Conservation (phyloP, 371 early-diverging fungal species). For the Enteropsectra breve region DNA sequence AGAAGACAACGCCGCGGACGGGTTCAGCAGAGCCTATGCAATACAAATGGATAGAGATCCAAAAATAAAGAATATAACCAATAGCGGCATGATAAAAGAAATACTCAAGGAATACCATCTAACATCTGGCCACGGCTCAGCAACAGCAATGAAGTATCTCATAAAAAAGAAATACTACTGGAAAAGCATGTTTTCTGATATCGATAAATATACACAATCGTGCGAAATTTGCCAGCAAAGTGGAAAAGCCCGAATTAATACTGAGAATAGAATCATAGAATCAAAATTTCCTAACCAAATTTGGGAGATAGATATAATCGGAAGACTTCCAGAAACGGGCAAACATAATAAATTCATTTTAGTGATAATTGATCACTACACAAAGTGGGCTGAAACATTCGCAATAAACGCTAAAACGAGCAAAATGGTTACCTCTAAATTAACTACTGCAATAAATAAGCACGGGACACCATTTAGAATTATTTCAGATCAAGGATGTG, state of each 20-base stretch:
- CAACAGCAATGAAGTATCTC: neutral
- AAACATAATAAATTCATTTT: conserved; percentile 8
- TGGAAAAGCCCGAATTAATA: neutral
- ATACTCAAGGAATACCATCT: conserved; percentile 18
- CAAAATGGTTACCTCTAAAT: neutral
- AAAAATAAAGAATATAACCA: neutral
- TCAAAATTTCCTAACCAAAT: neutral
- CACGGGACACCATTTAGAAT: neutral
- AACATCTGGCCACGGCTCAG: neutral
- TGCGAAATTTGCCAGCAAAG: neutral
- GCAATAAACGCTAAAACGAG: conserved; percentile 1
- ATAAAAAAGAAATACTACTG: neutral
- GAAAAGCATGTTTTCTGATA: neutral
- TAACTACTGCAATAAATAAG: neutral
- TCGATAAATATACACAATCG: neutral
- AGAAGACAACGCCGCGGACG: conserved; percentile 21
- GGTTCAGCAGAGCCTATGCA: conserved; percentile 7
- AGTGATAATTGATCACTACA: conserved; percentile 12
- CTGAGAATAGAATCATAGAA: neutral
- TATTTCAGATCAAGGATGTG: neutral
- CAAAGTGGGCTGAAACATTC: conserved; percentile 12
- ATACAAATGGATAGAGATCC: neutral
- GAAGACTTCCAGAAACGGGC: neutral
- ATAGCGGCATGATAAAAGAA: neutral
- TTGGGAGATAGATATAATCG: conserved; percentile 26